Conservation (phyloP, 257 asterid species). For the Plectranthus barbatus region DNA sequence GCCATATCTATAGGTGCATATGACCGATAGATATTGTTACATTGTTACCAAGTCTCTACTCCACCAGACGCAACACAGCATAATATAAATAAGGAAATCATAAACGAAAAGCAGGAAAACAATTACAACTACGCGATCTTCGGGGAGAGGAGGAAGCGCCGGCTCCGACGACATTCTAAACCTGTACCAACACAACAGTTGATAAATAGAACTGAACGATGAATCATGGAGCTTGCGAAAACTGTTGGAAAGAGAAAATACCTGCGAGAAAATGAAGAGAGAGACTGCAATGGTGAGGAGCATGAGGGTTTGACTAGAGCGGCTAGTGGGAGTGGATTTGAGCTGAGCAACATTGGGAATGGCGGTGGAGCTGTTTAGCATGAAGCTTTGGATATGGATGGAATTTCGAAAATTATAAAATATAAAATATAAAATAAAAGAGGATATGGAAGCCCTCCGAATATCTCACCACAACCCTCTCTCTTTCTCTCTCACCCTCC, state of each 20-base stretch:
- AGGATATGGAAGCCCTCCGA: no score
- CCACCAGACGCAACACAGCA: neutral
- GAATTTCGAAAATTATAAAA: no score
- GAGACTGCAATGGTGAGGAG: neutral
- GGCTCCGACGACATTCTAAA: slow-evolving; percentile 38
- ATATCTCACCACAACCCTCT: no score
- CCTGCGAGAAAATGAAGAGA: slow-evolving; percentile 16
- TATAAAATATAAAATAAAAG: no score
- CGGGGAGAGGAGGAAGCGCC: slow-evolving; percentile 48
- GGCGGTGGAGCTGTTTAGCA: no score
- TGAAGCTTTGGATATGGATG: no score
- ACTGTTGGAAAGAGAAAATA: slow-evolving; percentile 1
- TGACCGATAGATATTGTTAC: neutral
- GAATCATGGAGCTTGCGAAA: neutral
- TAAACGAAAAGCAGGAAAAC: neutral
- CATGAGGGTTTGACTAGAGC: slow-evolving; percentile 9
- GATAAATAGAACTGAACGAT: neutral
- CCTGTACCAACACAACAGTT: slow-evolving; percentile 17
- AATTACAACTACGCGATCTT: slow-evolving; percentile 51
- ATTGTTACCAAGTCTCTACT: neutral
- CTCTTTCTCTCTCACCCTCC: no score
- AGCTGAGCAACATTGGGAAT: slow-evolving; percentile 6
- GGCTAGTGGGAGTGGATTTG: neutral
- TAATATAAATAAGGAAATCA: neutral
- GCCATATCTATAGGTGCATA: neutral